phyloP scores from a whole-genome alignment of 129 eudicot genomes.

The Kitagawia praeruptora region DNA sequence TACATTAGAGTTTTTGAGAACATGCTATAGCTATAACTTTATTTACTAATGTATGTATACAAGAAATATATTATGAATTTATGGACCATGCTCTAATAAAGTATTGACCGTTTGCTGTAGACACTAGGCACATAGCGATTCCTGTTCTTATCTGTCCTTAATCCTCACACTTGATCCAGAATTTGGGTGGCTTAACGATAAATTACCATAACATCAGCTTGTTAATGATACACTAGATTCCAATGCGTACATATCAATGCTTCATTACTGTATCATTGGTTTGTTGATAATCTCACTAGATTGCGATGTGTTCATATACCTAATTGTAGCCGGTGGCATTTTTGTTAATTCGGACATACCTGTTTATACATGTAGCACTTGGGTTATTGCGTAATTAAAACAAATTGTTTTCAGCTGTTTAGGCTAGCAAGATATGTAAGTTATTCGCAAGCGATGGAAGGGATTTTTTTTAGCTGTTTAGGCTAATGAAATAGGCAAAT shows the following conservation, averaged over 20 bases:
- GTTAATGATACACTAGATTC: not conserved
- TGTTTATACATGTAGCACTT: not conserved
- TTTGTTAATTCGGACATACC: not conserved
- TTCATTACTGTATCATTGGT: not conserved
- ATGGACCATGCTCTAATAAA: not conserved
- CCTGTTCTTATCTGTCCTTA: not conserved
- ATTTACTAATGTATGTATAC: not conserved
- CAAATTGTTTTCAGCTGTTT: not conserved
- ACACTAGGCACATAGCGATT: not conserved
- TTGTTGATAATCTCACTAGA: not conserved
- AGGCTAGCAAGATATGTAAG: not conserved
- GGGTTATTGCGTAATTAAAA: not conserved
- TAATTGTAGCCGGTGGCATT: not conserved
- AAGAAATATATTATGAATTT: too few relatives aligned
- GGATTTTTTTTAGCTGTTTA: not conserved
- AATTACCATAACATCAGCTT: not conserved
- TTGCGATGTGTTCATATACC: not conserved
- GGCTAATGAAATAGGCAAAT: not conserved
- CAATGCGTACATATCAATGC: not conserved
- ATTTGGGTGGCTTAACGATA: not conserved
- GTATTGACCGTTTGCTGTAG: not conserved
- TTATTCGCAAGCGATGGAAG: not conserved
- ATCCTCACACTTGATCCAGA: not conserved
- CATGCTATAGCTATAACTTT: too few relatives aligned
- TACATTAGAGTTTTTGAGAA: not conserved